These are phyloP conservation scores for Neurospora cerealis DNA, from an alignment of 495 filamentous ascomycete species.

Conservation along the genomic window DNA sequence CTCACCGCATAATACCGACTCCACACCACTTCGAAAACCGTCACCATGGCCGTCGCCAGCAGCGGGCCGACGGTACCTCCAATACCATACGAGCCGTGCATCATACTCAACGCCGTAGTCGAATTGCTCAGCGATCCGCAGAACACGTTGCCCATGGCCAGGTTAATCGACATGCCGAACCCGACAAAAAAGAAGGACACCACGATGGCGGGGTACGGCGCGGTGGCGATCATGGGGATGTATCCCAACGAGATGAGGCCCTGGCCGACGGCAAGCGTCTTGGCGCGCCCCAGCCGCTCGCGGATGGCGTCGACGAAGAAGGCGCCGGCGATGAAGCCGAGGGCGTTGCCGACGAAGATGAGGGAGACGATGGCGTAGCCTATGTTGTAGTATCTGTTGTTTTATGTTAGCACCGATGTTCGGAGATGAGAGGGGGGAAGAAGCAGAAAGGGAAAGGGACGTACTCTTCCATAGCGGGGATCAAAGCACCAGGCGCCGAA, in stretches of 20 bases:
- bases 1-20: conserved; percentile 51
- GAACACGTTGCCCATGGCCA: conserved; percentile 68
- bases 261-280: conserved; percentile 48
- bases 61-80: conserved; percentile 62
- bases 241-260: conserved; percentile 42
- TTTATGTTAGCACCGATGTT: not conserved
- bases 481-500: conserved; percentile 58
- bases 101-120: conserved; percentile 50
- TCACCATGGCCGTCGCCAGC: conserved; percentile 56
- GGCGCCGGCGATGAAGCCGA: conserved; percentile 67
- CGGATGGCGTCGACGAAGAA: conserved; percentile 50
- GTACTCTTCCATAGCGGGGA: conserved; percentile 57
- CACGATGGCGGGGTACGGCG: conserved; percentile 60
- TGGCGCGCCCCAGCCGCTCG: conserved; percentile 53
- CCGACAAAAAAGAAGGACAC: conserved; percentile 57
- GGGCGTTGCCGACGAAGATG: conserved; percentile 69
- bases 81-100: conserved; percentile 64
- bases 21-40: conserved; percentile 37
- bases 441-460: conserved; percentile 4
- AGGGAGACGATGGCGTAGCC: conserved; percentile 66
- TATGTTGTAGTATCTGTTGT: conserved; percentile 50
- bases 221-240: conserved; percentile 51
- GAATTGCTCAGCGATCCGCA: conserved; percentile 55
- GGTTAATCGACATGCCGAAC: conserved; percentile 52
- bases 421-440: no score